Percentiles rank a stretch among this genome's conserved stretches.
These are phyloP conservation scores for Rubus idaeus DNA, from an alignment of 306 rosid species.

Conservation along the genomic window DNA sequence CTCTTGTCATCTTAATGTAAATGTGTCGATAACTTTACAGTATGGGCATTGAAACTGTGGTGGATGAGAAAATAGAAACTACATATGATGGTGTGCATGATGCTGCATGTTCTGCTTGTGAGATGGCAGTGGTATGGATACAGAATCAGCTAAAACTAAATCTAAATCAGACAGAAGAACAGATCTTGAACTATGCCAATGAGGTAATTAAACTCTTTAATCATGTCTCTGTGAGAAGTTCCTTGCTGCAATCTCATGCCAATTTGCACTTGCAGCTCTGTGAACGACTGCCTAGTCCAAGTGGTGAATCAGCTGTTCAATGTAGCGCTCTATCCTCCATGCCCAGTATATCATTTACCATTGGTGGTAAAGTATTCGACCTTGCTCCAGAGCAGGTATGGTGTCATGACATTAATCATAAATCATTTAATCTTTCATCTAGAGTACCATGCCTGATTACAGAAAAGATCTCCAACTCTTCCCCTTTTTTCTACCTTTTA, in stretches of 20 bases:
- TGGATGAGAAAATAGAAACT: constrained; percentile 28
- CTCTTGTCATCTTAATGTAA: background rate
- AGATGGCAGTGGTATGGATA: constrained; percentile 67
- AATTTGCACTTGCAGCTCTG: constrained; percentile 44
- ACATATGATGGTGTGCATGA: constrained; percentile 25
- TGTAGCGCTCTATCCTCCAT: constrained; percentile 48
- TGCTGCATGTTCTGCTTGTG: constrained; percentile 48
- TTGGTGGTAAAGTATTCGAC: constrained; percentile 57
- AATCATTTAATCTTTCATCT: background rate
- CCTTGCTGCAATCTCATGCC: constrained; percentile 16
- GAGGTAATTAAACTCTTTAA: constrained; percentile 33
- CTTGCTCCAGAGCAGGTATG: constrained; percentile 60
- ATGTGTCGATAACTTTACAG: constrained; percentile 27
- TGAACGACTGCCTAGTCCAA: constrained; percentile 65
- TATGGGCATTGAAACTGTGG: constrained; percentile 45
- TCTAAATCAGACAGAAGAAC: constrained; percentile 50
- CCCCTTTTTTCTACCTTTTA: background rate
- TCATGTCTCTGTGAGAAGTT: background rate
- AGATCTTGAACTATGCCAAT: constrained; percentile 44
- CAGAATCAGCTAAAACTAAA: constrained; percentile 51
- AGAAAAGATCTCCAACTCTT: constrained; percentile 4
- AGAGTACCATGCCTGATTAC: background rate
- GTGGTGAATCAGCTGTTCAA: constrained; percentile 55
- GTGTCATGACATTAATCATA: background rate
- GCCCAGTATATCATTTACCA: constrained; percentile 55